Percentiles rank a stretch among this genome's conserved stretches.
Evolutionary conservation across 2,329 filamentous ascomycete species (phyloP).

Genomic region (Coniella vitis): DNA sequence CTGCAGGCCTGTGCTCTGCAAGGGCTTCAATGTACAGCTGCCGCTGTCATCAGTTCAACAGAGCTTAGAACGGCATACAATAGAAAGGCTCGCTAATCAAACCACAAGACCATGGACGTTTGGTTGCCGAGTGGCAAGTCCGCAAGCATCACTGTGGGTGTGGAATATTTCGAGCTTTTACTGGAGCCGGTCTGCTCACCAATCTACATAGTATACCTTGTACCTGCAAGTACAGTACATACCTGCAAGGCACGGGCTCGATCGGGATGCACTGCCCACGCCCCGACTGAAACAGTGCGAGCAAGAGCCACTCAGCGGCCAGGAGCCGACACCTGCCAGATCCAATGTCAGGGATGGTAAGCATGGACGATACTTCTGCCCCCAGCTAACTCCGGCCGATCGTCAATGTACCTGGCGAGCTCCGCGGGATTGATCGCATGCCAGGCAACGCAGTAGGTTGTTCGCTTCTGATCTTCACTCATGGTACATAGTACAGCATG

Average conservation of each 20-base stretch:
- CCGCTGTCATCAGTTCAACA: constrained; percentile 1
- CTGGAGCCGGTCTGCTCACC: no score
- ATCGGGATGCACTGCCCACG: constrained; percentile 8
- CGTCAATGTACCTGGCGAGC: no score
- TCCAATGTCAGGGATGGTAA: constrained; percentile 1
- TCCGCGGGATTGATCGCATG: no score
- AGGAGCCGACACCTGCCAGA: constrained; percentile 1
- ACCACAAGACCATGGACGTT: background rate
- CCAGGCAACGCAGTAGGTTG: no score
- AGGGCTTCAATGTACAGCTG: background rate
- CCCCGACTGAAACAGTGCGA: background rate
- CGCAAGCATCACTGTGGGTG: no score
- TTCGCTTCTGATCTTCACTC: no score
- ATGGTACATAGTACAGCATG: no score
- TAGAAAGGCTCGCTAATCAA: background rate
- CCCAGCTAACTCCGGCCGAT: no score
- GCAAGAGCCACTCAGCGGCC: background rate
- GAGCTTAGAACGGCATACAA: no score
- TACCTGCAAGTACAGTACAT: background rate
- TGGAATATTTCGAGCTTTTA: no score
- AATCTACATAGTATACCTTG: no score
- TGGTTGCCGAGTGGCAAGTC: no score
- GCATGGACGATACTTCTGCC: background rate
- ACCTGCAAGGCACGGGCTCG: constrained; percentile 7
- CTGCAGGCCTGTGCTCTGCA: background rate